Base-by-base conservation (phyloP, 257 asterid species). In the Coffea canephora region DNA sequence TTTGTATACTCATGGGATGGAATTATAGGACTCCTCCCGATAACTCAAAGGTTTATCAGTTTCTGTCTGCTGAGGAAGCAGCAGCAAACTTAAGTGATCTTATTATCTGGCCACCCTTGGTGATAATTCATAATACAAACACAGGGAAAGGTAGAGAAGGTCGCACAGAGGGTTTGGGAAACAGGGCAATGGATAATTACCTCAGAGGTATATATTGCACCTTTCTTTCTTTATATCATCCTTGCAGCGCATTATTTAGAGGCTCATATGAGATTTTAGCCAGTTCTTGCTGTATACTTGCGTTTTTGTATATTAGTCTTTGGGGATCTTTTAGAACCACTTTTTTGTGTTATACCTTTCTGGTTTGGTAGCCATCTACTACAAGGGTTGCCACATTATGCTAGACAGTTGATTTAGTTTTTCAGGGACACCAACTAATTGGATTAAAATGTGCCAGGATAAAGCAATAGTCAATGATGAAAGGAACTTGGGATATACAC, bases 1-100 rank as follows among this genome's bases (percentile, higher is more conserved):
- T 92, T 85, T 96, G 98, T 91, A 79, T 94, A 88, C 85, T 96
- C 83, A 92, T 92, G 98, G 97, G 98, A 67, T 96, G 99, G 99
- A 92, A 91, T 90, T 92, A 87, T 87, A 84, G 82, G 86, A 85
- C 80, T 81, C 91, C 90, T 79, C 98, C 99, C 74, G 94, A 90
- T 89, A 88, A 92, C 88, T 89, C 93, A 25, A 94, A 92, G 91
- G 85, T 88, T 87, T 96, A 96, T 90, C 97, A 92, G 90, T 84
- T 84, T 45, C 79, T 92, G 75, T 88, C 97, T 90, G 87, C 89
- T 74, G 89, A 86, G 74, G 94, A 86, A 76, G 98, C 97, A 82
- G 91, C 86, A 82, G 94, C 94, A 59, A 91, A 89, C 81, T 84
- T 79, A 80, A 89, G 89, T 77, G 99, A 94, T 84, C 93, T 94